Evolutionary conservation across 148 eudicot genomes (phyloP), one percentile per base, ranked within the genome.

Genomic region (Hydrangea macrophylla): DNA sequence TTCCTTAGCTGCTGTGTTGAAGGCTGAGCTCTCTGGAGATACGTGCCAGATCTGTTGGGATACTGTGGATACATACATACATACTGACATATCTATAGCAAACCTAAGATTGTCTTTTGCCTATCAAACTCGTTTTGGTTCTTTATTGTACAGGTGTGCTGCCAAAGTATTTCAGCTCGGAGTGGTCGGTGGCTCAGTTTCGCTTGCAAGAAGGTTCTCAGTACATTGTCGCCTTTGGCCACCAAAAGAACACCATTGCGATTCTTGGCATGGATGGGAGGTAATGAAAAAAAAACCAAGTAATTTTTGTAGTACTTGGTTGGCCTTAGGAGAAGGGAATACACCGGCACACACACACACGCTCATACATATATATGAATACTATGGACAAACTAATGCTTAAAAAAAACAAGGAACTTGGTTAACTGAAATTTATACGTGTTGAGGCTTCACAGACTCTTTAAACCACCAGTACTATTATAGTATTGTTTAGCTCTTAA

Each of bases 191-290:
- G 64, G 92, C 92, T 39, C 83, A 82, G 70, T 80, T 87, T 54
- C 92, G 60, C 64, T 76, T 87, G 83, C 79, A 69, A 42, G 92
- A 84, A 76, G 82, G 86, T 70, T 55, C 65, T 60, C 81, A 70
- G 67, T 78, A 84, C 62, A 64, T 78, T 33, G 88, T 82, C 58
- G 76, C 86, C 53, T 84, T 87, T 70, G 86, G 88, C 37, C 83
- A 82, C 37, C 79, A 87, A 75, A 80, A 84, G 73, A 81, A 84
- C 68, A 84, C 86, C 2, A 71, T 87, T 22, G 74, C 82, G 25
- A 82, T 87, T 24, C 73, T 84, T 22, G 92, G 92, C 74, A 84
- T 84, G 86, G 83, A 87, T 87, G 92, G 92, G 55, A 87, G 92
- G 92, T 87, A 82, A 69, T 24, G 5, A 13, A 1, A 33, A 35